Percentiles rank a stretch among this genome's conserved stretches.
Conservation (phyloP, 2,329 filamentous ascomycete genomes). For the Xylariaceae sp. region DNA sequence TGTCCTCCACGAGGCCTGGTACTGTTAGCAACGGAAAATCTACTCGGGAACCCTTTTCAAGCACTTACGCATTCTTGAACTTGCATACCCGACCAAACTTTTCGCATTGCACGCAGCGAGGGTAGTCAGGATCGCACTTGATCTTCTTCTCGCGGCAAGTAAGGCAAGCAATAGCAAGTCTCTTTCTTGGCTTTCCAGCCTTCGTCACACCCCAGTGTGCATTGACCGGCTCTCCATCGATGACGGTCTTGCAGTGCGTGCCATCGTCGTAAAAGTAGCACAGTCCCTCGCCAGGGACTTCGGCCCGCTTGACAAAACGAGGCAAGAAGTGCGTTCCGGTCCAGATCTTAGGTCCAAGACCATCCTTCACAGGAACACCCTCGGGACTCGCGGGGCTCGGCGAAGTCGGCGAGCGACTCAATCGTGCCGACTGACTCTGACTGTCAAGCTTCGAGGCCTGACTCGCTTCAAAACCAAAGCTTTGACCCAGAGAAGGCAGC, state of each 20-base stretch:
- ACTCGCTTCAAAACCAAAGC: conserved; percentile 24
- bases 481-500: conserved; percentile 26
- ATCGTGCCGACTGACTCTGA: conserved; percentile 22
- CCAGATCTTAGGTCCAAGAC: conserved; percentile 63
- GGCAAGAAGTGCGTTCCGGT: conserved; percentile 62
- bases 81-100: conserved; percentile 84
- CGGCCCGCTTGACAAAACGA: conserved; percentile 57
- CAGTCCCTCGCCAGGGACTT: conserved; percentile 70
- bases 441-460: conserved; percentile 26
- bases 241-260: conserved; percentile 72
- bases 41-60: not conserved
- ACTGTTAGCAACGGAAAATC: conserved; percentile 16
- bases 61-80: conserved; percentile 76
- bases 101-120: conserved; percentile 84
- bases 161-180: conserved; percentile 75
- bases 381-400: conserved; percentile 36
- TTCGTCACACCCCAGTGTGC: conserved; percentile 93
- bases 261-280: conserved; percentile 87
- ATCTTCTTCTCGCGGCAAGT: conserved; percentile 97
- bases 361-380: conserved; percentile 49
- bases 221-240: conserved; percentile 82
- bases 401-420: conserved; percentile 30
- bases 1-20: conserved; percentile 52
- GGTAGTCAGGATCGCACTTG: conserved; percentile 85
- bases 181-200: conserved; percentile 86